Percentiles rank a stretch among this genome's conserved stretches.
Conservation (phyloP, 345 rosid genomes). For the Isatis tinctoria region DNA sequence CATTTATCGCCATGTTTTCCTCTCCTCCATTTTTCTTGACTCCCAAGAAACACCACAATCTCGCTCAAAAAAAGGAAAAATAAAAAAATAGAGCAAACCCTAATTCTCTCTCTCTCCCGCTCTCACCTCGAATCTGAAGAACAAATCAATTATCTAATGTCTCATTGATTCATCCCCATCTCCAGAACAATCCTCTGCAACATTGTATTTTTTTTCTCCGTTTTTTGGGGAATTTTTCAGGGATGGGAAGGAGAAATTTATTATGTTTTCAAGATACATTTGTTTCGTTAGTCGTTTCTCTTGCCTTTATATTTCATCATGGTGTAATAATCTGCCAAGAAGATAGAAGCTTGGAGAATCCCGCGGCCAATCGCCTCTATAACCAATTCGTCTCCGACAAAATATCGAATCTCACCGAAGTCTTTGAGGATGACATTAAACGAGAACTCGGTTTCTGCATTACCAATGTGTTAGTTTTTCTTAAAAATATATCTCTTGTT, state of each 20-base stretch:
- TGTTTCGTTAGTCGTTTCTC: background rate
- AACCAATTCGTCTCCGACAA: conserved; percentile 40
- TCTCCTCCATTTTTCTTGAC: conserved; percentile 61
- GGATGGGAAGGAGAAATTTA: conserved; percentile 15
- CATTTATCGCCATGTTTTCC: conserved; percentile 46
- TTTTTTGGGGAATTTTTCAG: conserved; percentile 6
- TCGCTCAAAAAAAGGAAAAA: background rate
- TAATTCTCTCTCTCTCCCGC: conserved; percentile 6
- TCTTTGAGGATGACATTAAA: conserved; percentile 55
- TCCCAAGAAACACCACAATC: conserved; percentile 24
- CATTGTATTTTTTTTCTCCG: background rate
- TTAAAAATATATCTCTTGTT: background rate
- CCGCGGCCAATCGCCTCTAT: conserved; percentile 42
- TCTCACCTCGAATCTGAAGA: background rate
- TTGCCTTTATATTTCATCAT: background rate
- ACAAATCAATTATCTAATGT: background rate
- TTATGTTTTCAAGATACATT: conserved; percentile 11
- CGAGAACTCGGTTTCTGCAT: conserved; percentile 81
- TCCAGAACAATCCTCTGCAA: background rate
- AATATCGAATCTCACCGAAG: conserved; percentile 51
- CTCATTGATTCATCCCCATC: conserved; percentile 18
- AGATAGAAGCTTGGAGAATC: conserved; percentile 7
- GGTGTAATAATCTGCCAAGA: conserved; percentile 7
- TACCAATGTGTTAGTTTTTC: conserved; percentile 59
- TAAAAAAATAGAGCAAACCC: conserved; percentile 13